Conservation (phyloP, 768 basidiomycete genomes). For the Fibroporia radiculosa region DNA sequence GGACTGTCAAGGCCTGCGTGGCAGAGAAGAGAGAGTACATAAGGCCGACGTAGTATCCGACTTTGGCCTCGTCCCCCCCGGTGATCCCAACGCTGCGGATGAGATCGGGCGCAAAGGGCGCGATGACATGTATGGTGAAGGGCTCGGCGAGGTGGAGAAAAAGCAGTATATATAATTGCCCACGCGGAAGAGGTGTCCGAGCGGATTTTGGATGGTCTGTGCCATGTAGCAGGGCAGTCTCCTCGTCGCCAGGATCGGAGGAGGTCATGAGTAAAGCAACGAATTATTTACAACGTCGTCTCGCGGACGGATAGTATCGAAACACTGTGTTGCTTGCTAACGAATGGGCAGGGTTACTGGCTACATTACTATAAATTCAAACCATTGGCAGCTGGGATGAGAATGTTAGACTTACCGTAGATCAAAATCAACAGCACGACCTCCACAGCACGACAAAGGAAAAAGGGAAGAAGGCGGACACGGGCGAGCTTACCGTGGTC, state of each 20-base stretch:
- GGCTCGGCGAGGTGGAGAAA: conserved; percentile 75
- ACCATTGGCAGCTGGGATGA: too few species aligned
- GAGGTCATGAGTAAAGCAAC: too few species aligned
- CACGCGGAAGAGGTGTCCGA: conserved; percentile 58
- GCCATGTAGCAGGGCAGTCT: conserved; percentile 46
- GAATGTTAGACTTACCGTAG: too few species aligned
- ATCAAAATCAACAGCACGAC: too few species aligned
- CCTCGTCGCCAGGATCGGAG: conserved; percentile 38
- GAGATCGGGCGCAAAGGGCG: conserved; percentile 70
- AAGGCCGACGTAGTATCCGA: conserved; percentile 75
- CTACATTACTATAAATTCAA: too few species aligned
- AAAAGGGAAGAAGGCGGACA: too few species aligned
- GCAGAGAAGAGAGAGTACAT: conserved; percentile 75
- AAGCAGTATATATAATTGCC: conserved; percentile 61
- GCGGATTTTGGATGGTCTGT: conserved; percentile 25
- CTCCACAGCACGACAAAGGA: too few species aligned
- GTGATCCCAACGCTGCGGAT: conserved; percentile 63
- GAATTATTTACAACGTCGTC: too few species aligned
- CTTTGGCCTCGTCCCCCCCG: conserved; percentile 58
- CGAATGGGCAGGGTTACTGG: too few species aligned
- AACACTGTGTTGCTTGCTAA: too few species aligned
- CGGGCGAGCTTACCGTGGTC: too few species aligned
- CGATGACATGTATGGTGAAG: conserved; percentile 67
- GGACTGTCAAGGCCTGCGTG: conserved; percentile 62
- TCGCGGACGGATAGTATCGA: too few species aligned